Evolutionary conservation across 495 filamentous ascomycete species (phyloP), one percentile per base, ranked within the genome.

Genomic region (Pyrenula massariospora): DNA sequence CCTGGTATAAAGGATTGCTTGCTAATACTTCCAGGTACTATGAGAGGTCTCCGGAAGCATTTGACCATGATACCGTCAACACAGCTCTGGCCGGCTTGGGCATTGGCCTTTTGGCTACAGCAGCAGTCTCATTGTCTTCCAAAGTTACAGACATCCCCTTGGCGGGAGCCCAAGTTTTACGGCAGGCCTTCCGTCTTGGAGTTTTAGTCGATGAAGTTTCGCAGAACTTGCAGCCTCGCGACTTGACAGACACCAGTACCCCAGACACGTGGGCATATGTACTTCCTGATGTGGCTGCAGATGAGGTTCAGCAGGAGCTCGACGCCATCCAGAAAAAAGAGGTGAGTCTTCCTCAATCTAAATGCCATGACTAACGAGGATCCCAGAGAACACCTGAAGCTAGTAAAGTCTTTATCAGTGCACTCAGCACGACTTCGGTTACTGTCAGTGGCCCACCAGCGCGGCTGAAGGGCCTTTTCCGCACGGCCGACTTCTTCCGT

Each of bases 371-470:
- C 3, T 54, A 15, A 20, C 36, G 42, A 48, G 52, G 25, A 10
- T 51, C 5, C 55, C 57, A 0, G 52, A 61, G 22, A 25, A 56
- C 51, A 48, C 56, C 54, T 0, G 53, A 61, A 25, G 53, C 60
- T 12, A 66, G 59, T 42, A 68, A 72, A 42, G 60, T 73, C 12
- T 75, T 71, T 57, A 65, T 75, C 42, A 76, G 72, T 56, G 70
- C 68, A 22, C 60, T 62, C 0, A 65, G 63, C 24, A 55, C 57
- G 2, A 68, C 60, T 5, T 71, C 73, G 10, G 63, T 72, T 1
- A 74, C 65, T 12, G 58, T 77, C 12, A 76, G 65, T 56, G 75
- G 74, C 0, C 75, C 76, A 48, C 75, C 76, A 0, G 62, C 70
- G 2, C 59, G 70, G 12, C 54, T 75, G 1, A 66, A 67, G 54